These are phyloP conservation scores for Priceomyces castillae DNA, from an alignment of 805 yeast genomes.

Conservation along the genomic window DNA sequence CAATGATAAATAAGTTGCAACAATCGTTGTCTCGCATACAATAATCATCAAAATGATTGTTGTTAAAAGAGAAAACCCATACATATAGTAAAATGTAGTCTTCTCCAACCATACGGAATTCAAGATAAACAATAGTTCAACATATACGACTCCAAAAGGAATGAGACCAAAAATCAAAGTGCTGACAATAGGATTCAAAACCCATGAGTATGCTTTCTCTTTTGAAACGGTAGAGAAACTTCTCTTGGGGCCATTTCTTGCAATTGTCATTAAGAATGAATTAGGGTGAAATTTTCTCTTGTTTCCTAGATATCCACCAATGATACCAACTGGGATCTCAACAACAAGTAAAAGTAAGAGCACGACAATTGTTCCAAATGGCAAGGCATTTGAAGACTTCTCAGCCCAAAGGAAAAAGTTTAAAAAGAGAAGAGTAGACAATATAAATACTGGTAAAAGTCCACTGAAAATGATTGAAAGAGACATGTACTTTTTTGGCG, in stretches of 20 bases:
- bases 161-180: slow-evolving; percentile 60
- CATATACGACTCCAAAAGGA: slow-evolving; percentile 80
- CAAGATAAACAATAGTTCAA: slow-evolving; percentile 69
- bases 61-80: slow-evolving; percentile 70
- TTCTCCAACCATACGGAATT: slow-evolving; percentile 79
- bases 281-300: slow-evolving; percentile 20
- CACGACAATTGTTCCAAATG: slow-evolving; percentile 69
- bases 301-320: slow-evolving; percentile 65
- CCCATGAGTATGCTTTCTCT: slow-evolving; percentile 13
- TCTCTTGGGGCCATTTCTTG: background rate
- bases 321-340: slow-evolving; percentile 70
- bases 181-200: slow-evolving; percentile 24
- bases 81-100: slow-evolving; percentile 74
- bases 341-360: slow-evolving; percentile 57
- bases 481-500: slow-evolving; percentile 9
- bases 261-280: slow-evolving; percentile 15
- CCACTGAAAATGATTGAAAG: slow-evolving; percentile 35
- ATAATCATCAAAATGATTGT: slow-evolving; percentile 57
- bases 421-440: slow-evolving; percentile 51
- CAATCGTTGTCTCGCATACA: slow-evolving; percentile 67
- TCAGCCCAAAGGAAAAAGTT: slow-evolving; percentile 75
- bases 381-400: slow-evolving; percentile 72
- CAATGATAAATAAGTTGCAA: slow-evolving; percentile 64
- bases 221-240: slow-evolving; percentile 3
- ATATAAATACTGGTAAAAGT: slow-evolving; percentile 44